A percentile compares a stretch with the other conserved stretches of the same genome.
Conservation (phyloP, 768 basidiomycete genomes). For the Sarcodon sp. region DNA sequence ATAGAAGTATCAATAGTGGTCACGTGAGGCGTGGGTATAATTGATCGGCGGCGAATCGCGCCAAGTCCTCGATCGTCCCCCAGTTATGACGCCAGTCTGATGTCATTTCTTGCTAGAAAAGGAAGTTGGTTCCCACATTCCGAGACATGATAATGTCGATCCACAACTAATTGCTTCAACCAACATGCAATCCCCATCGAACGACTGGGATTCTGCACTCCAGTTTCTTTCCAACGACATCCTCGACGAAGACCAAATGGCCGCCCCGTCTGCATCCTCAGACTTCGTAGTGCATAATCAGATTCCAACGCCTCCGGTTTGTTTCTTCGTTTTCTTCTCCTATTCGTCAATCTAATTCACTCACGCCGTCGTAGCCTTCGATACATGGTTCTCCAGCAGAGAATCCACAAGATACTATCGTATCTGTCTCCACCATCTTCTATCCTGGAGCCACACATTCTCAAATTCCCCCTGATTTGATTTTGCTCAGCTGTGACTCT, state of each 20-base stretch:
- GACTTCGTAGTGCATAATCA: neutral
- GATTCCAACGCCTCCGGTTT: neutral
- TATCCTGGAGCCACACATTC: slow-evolving; percentile 52
- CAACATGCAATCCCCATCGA: neutral
- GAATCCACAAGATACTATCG: slow-evolving; percentile 34
- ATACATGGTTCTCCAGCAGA: neutral
- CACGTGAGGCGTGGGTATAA: too few relatives aligned
- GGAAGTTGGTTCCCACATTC: too few relatives aligned
- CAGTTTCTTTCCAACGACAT: neutral
- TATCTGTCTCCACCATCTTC: slow-evolving; percentile 79
- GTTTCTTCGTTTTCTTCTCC: neutral
- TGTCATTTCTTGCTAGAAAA: too few relatives aligned
- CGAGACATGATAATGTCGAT: neutral
- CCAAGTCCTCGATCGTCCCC: too few relatives aligned
- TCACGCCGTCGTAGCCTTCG: neutral
- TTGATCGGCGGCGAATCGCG: too few relatives aligned
- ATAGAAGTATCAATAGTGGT: too few relatives aligned
- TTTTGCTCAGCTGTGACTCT: slow-evolving; percentile 58
- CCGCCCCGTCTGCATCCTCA: neutral
- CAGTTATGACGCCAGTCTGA: too few relatives aligned
- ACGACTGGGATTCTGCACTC: neutral
- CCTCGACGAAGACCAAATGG: neutral
- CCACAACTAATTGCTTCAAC: neutral
- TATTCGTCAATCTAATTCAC: neutral
- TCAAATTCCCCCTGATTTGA: slow-evolving; percentile 42